Base-by-base conservation (phyloP, 768 basidiomycete genomes). In the Termitomyces sp. region DNA sequence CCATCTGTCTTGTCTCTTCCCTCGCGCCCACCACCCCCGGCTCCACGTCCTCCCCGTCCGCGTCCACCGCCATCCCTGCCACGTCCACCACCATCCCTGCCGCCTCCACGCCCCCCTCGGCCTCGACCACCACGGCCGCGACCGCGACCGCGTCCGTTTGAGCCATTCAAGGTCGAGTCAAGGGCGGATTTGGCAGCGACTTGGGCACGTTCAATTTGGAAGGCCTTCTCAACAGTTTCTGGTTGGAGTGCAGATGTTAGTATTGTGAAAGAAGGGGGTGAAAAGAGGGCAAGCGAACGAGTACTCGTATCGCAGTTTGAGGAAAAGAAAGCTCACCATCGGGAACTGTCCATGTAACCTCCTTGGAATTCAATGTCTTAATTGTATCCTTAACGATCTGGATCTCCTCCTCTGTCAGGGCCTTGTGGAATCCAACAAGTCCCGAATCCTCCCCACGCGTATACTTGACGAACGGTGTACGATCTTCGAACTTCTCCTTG, bases 151-250 rank as follows among this genome's bases (percentile, higher is more conserved):
- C 68, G 61, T 12, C 68, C 67, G n/a, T 18, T 27, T 7, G 35
- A 49, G 12, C 23, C 35, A 10, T 66, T 60, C 9, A 54, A 56
- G 12, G 59, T 60, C 2, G 69, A 58, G 23, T 67, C 67, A 25
- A 71, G 73, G 54, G 74, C 77, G 62, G 64, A 76, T 59, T 78
- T 80, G 1, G 88, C 89, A 3, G 87, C 85, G 16, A 77, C 75
- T 57, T 86, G 80, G 2, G 88, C 89, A 11, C 89, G 85, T 64
- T 89, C 84, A 27, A 89, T 73, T 63, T 88, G 86, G 72, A 90
- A 89, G 1, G 72, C 70, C 62, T 83, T 85, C 62, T 91, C 89
- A 45, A 82, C 82, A 23, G 84, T 83, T 76, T 89, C 89, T 89
- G 58, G n/a, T 56, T 5, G 50, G 27, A 40, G 11, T 5, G 4